Evolutionary conservation across 2,329 filamentous ascomycete species (phyloP).

Genomic region (Graphilbum sp.): DNA sequence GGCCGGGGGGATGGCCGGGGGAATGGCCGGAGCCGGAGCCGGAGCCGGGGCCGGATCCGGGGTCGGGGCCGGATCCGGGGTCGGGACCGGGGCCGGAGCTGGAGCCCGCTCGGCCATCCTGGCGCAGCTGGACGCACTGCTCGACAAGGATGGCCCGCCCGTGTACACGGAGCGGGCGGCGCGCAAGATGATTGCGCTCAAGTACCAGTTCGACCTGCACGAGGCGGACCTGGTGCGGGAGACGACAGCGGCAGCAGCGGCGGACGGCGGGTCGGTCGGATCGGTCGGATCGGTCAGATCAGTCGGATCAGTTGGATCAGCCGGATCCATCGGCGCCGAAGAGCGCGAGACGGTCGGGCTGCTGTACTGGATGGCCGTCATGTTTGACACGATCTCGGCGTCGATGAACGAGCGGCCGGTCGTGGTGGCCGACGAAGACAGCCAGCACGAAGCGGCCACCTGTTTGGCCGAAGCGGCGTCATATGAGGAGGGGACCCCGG

Average conservation of each 20-base stretch:
- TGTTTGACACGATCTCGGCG: constrained; percentile 41
- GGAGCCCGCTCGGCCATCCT: constrained; percentile 4
- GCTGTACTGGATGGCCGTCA: constrained; percentile 40
- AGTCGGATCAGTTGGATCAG: too few species aligned
- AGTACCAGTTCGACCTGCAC: constrained; percentile 16
- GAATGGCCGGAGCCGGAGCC: too few species aligned
- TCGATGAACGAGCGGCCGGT: constrained; percentile 28
- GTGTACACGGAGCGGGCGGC: constrained; percentile 21
- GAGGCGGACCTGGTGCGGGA: constrained; percentile 4
- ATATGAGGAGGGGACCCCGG: constrained; percentile 8
- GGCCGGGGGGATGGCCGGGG: too few species aligned
- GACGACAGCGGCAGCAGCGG: constrained; percentile 3
- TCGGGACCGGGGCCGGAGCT: too few species aligned
- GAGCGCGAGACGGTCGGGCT: constrained; percentile 30
- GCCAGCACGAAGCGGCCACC: constrained; percentile 19
- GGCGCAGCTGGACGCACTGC: constrained; percentile 6
- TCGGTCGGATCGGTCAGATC: too few species aligned
- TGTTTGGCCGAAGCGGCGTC: background rate
- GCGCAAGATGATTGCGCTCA: constrained; percentile 22
- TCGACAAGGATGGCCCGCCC: constrained; percentile 15
- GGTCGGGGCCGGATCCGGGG: too few species aligned
- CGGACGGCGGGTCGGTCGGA: too few species aligned
- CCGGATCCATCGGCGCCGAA: background rate
- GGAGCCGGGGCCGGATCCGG: too few species aligned
- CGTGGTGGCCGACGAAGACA: constrained; percentile 23